phyloP scores from a whole-genome alignment of 2,329 filamentous ascomycete genomes.

The Sclerotinia glacialis region DNA sequence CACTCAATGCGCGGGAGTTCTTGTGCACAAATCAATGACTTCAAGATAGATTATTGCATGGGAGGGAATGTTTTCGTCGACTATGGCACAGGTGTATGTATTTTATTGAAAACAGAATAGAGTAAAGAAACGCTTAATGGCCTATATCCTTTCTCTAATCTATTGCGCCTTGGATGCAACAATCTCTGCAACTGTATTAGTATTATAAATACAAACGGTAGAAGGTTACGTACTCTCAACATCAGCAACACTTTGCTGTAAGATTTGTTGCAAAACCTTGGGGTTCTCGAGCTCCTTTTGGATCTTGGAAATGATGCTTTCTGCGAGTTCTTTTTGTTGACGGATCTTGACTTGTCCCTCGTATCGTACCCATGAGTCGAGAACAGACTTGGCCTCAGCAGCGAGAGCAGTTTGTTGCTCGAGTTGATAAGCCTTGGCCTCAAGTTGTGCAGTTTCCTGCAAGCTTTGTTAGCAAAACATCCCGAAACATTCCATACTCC shows the following conservation, averaged over 20 bases:
- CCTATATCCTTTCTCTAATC: constrained; percentile 40
- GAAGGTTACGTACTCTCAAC: constrained; percentile 76
- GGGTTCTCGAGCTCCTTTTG: constrained; percentile 98
- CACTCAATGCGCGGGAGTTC: background rate
- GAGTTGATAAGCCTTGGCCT: constrained; percentile 93
- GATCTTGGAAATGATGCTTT: constrained; percentile 93
- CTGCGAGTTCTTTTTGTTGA: constrained; percentile 94
- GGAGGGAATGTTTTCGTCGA: constrained; percentile 38
- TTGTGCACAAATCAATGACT: constrained; percentile 11
- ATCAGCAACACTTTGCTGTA: constrained; percentile 93
- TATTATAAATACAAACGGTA: constrained; percentile 18
- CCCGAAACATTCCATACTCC: background rate
- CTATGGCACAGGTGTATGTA: constrained; percentile 60
- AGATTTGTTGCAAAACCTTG: constrained; percentile 94
- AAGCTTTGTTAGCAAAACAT: constrained; percentile 21
- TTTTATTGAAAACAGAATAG: constrained; percentile 51
- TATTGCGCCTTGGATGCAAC: constrained; percentile 63
- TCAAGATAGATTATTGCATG: background rate
- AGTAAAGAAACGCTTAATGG: constrained; percentile 45
- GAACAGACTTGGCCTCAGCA: constrained; percentile 87
- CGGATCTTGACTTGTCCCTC: constrained; percentile 98
- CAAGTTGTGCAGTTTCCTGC: constrained; percentile 86
- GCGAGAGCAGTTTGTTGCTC: constrained; percentile 94
- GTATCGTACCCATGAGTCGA: constrained; percentile 98
- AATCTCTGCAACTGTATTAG: constrained; percentile 53